Evolutionary conservation across 176 grass and related monocot species (phyloP).

Genomic region (Areca catechu): DNA sequence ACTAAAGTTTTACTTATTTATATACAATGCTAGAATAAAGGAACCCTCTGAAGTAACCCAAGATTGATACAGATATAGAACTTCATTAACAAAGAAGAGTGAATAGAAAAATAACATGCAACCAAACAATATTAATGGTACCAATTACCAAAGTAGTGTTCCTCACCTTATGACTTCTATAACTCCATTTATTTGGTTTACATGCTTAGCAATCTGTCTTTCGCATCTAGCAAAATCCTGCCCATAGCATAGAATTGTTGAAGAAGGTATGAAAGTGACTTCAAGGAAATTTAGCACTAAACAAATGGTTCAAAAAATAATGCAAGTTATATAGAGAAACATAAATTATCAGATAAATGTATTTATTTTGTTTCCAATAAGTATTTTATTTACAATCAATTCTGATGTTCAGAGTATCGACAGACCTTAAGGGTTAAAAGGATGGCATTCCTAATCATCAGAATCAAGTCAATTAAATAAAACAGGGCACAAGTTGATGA

Average conservation of each 20-base stretch:
- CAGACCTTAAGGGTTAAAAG: neutral
- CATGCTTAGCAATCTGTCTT: slow-evolving; percentile 10
- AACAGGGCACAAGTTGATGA: too few relatives aligned
- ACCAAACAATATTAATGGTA: neutral
- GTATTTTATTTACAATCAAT: too few relatives aligned
- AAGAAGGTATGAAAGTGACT: neutral
- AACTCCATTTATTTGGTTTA: slow-evolving; percentile 10
- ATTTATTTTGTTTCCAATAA: neutral
- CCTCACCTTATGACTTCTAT: slow-evolving; percentile 21
- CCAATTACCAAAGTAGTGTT: neutral
- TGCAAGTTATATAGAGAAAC: neutral
- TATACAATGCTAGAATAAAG: neutral
- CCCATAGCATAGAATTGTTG: slow-evolving; percentile 9
- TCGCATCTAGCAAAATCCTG: slow-evolving; percentile 20
- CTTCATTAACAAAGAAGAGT: neutral
- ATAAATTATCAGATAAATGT: neutral
- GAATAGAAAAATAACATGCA: neutral
- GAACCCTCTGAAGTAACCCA: neutral
- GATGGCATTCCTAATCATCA: neutral
- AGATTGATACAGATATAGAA: neutral
- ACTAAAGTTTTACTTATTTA: too few relatives aligned
- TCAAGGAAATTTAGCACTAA: neutral
- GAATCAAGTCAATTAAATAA: neutral
- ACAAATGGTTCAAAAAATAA: neutral
- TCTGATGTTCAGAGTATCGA: neutral